These are phyloP conservation scores for Sphagnum tenellum DNA, from an alignment of 225 moss, liverwort and hornwort species.

Conservation along the genomic window DNA sequence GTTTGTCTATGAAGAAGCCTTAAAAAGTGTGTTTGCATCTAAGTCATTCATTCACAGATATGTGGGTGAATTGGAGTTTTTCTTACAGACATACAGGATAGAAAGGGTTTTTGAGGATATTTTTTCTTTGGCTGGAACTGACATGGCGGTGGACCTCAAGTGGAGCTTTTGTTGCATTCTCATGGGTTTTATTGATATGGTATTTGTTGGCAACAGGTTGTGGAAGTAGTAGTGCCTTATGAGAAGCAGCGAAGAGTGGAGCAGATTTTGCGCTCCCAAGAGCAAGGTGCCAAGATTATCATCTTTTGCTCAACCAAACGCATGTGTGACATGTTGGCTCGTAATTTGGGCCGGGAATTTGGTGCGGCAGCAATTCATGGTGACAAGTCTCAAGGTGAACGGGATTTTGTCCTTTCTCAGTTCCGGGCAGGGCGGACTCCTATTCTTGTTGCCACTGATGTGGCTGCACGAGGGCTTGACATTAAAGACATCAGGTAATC, in stretches of 20 bases:
- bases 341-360: slow-evolving; percentile 72
- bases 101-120: too few species aligned
- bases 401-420: slow-evolving; percentile 76
- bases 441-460: slow-evolving; percentile 85
- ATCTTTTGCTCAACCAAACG: slow-evolving; percentile 95
- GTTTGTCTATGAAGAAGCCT: too few species aligned
- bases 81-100: too few species aligned
- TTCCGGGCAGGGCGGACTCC: slow-evolving; percentile 78
- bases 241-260: slow-evolving; percentile 87
- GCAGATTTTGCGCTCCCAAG: slow-evolving; percentile 89
- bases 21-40: too few species aligned
- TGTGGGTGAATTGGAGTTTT: too few species aligned
- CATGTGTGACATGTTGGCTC: slow-evolving; percentile 90
- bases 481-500: slow-evolving; percentile 87
- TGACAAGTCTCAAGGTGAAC: slow-evolving; percentile 91
- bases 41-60: too few species aligned
- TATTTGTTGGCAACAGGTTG: slow-evolving; percentile 33
- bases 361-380: slow-evolving; percentile 96
- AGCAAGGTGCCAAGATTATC: slow-evolving; percentile 81
- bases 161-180: too few species aligned
- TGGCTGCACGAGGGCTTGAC: slow-evolving; percentile 94
- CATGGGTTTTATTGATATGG: too few species aligned
- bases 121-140: too few species aligned
- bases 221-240: slow-evolving; percentile 77
- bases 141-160: too few species aligned